These are phyloP conservation scores for Drechslerella dactyloides DNA, from an alignment of 2,329 filamentous ascomycete species.

Conservation along the genomic window DNA sequence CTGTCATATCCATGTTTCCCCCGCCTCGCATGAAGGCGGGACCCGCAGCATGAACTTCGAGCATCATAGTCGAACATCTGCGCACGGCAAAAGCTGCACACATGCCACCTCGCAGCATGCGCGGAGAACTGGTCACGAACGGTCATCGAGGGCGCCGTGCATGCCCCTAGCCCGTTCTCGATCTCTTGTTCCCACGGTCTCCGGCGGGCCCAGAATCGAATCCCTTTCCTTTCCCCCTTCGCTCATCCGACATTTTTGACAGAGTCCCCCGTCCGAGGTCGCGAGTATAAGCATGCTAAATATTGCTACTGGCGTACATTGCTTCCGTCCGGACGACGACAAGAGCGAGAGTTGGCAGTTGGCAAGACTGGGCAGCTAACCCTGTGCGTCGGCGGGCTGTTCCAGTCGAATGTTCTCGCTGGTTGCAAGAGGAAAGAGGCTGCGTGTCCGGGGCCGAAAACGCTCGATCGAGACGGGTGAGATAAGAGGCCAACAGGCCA, in stretches of 20 bases:
- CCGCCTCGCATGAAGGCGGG: too few species aligned
- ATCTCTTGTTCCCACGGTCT: slow-evolving; percentile 31
- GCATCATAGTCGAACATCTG: not conserved
- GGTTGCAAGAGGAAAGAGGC: slow-evolving; percentile 18
- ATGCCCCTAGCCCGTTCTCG: slow-evolving; percentile 12
- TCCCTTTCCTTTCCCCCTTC: too few species aligned
- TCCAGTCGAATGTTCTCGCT: slow-evolving; percentile 3
- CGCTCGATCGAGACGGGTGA: slow-evolving; percentile 25
- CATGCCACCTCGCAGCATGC: slow-evolving; percentile 43
- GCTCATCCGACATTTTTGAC: too few species aligned
- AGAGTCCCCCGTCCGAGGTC: too few species aligned
- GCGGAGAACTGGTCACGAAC: not conserved
- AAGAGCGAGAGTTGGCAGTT: too few species aligned
- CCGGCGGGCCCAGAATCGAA: slow-evolving; percentile 16
- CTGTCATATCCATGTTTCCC: too few species aligned
- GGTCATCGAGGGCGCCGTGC: slow-evolving; percentile 3
- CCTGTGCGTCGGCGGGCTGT: too few species aligned
- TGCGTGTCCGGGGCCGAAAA: slow-evolving; percentile 24
- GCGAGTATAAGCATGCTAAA: too few species aligned
- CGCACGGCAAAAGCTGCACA: slow-evolving; percentile 12
- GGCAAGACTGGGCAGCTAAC: too few species aligned
- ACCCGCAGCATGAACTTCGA: too few species aligned
- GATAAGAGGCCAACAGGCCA: slow-evolving; percentile 15
- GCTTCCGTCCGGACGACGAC: too few species aligned
- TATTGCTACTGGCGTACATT: too few species aligned